These are phyloP conservation scores for Xylariaceae sp. DNA, from an alignment of 2,329 filamentous ascomycete species.

Conservation along the genomic window DNA sequence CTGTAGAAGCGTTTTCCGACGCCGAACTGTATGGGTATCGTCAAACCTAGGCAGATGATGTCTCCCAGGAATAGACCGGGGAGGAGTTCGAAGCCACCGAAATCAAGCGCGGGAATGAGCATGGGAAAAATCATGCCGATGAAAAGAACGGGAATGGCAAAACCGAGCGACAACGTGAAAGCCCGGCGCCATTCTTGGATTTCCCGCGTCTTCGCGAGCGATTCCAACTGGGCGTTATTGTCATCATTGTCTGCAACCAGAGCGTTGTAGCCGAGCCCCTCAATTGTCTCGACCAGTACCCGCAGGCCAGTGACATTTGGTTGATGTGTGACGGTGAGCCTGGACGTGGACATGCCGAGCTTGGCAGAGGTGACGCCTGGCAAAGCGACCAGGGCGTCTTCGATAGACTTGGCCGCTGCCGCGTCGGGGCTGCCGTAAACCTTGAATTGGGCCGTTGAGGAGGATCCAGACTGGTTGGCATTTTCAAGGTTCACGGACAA, in stretches of 20 bases:
- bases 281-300: constrained; percentile 72
- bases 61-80: constrained; percentile 84
- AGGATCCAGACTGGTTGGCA: constrained; percentile 44
- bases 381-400: constrained; percentile 56
- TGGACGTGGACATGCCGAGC: constrained; percentile 65
- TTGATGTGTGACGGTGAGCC: constrained; percentile 66
- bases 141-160: constrained; percentile 84
- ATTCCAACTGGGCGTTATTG: constrained; percentile 94
- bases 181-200: constrained; percentile 87
- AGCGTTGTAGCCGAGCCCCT: constrained; percentile 79
- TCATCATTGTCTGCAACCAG: constrained; percentile 86
- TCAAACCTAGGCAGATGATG: constrained; percentile 72
- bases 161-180: constrained; percentile 68
- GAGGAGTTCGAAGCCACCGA: constrained; percentile 59
- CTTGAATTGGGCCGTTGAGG: constrained; percentile 67
- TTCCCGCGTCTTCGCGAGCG: constrained; percentile 90
- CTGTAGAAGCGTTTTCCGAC: constrained; percentile 91
- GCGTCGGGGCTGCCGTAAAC: constrained; percentile 72
- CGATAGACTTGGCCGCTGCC: constrained; percentile 63
- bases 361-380: constrained; percentile 68
- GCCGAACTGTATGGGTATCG: constrained; percentile 91
- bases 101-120: constrained; percentile 67
- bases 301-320: constrained; percentile 69
- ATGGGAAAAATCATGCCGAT: constrained; percentile 94
- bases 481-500: constrained; percentile 64